phyloP scores from a whole-genome alignment of 257 asterid genomes.

The Solanum verrucosum region DNA sequence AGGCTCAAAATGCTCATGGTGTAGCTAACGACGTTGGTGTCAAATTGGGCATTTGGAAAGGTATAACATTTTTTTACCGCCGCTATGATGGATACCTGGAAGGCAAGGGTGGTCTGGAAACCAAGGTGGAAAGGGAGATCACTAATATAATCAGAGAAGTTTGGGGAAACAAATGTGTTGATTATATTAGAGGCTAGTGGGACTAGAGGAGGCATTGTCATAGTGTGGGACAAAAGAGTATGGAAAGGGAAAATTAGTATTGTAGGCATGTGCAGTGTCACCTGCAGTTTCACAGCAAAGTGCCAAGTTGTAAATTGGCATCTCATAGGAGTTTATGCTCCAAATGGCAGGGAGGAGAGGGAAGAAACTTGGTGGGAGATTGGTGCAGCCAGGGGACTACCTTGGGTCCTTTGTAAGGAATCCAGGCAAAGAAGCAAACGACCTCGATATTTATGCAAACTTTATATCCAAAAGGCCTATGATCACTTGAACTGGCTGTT shows the following conservation, averaged over 20 bases:
- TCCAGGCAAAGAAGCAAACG: neutral
- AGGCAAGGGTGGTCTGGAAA: neutral
- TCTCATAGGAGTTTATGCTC: neutral
- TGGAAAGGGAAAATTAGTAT: neutral
- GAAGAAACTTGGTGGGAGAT: neutral
- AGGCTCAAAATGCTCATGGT: too few species aligned
- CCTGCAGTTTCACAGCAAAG: neutral
- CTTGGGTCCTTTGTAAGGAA: neutral
- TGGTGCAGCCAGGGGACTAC: neutral
- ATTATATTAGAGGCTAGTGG: neutral
- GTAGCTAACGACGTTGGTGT: too few species aligned
- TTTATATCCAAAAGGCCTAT: neutral
- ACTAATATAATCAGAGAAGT: neutral
- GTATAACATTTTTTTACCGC: too few species aligned
- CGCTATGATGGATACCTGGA: neutral
- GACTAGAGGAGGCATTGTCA: neutral
- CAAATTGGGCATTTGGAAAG: too few species aligned
- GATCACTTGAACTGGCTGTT: neutral
- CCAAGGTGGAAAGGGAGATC: neutral
- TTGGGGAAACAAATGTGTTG: neutral
- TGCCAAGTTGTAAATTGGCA: neutral
- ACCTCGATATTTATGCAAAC: neutral
- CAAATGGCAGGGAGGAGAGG: neutral
- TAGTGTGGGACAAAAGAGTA: neutral
- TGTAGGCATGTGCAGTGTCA: neutral